Conservation (phyloP, 495 filamentous ascomycete genomes). For the Penicillium argentinense region DNA sequence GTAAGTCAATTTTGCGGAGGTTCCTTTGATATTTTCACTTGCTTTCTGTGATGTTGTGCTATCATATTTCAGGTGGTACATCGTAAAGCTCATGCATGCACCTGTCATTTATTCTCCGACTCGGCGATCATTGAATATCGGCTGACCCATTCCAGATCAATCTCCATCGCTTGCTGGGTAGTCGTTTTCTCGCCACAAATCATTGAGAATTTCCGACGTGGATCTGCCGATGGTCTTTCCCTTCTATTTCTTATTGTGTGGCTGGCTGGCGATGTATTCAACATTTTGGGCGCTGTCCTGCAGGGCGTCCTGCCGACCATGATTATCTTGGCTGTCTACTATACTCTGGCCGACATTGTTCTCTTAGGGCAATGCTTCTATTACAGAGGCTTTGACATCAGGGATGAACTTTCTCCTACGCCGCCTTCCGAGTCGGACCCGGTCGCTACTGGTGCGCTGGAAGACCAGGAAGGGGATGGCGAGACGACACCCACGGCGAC, state of each 20-base stretch:
- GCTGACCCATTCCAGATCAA: constrained; percentile 56
- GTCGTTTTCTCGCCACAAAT: constrained; percentile 98
- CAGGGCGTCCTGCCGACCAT: constrained; percentile 95
- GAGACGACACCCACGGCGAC: constrained; percentile 24
- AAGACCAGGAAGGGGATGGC: constrained; percentile 12
- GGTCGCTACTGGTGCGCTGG: constrained; percentile 7
- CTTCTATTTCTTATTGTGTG: constrained; percentile 88
- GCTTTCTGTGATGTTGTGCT: background rate
- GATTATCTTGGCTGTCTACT: constrained; percentile 93
- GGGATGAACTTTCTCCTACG: constrained; percentile 47
- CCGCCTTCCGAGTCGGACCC: constrained; percentile 12
- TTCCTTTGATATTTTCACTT: constrained; percentile 1
- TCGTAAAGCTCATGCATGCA: background rate
- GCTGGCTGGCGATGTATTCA: constrained; percentile 94
- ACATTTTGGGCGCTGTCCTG: constrained; percentile 87
- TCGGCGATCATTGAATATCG: background rate
- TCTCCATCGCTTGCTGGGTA: constrained; percentile 96
- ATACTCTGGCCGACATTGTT: constrained; percentile 90
- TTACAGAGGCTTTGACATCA: constrained; percentile 79
- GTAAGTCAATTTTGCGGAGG: constrained; percentile 45
- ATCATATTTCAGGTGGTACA: constrained; percentile 1
- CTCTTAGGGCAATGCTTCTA: constrained; percentile 89
- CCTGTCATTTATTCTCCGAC: background rate
- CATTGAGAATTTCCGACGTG: constrained; percentile 86
- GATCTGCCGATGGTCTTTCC: constrained; percentile 85